These are phyloP conservation scores for Fusarium virguliforme DNA, from an alignment of 2,329 filamentous ascomycete species.

Conservation along the genomic window DNA sequence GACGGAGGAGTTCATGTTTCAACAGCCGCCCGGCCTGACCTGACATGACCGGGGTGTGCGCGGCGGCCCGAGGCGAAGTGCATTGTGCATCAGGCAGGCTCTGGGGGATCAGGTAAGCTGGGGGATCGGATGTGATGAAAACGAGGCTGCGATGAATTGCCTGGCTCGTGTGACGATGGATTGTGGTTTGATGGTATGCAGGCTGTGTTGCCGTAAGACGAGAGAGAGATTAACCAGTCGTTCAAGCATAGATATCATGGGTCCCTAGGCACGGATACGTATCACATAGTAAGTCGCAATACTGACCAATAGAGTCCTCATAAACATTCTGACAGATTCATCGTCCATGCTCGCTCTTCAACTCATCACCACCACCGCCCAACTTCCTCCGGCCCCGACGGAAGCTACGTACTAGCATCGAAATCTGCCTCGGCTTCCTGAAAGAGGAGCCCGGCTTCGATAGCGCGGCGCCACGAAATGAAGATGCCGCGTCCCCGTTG, in stretches of 20 bases:
- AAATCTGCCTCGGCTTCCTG: conserved; percentile 5
- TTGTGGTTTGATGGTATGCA: not conserved
- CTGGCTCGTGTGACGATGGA: not conserved
- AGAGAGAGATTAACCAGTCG: not conserved
- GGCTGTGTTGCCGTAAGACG: not conserved
- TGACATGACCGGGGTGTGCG: not conserved
- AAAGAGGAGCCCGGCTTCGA: not conserved
- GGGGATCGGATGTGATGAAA: not conserved
- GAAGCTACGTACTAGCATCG: not conserved
- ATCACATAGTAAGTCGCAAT: not conserved
- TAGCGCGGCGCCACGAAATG: conserved; percentile 9
- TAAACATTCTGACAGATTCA: not conserved
- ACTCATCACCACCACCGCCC: not conserved
- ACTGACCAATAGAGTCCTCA: not conserved
- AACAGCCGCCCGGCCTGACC: not conserved
- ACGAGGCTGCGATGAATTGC: not conserved
- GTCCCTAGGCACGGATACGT: not conserved
- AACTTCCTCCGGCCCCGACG: conserved; percentile 1
- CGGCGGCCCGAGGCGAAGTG: not conserved
- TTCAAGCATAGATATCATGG: not conserved
- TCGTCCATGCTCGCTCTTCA: not conserved
- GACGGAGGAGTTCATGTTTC: not conserved
- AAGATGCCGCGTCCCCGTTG: not conserved
- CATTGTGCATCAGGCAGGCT: conserved; percentile 5
- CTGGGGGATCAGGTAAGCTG: not conserved